Evolutionary conservation across 2,329 filamentous ascomycete genomes (phyloP).

Genomic region (Knoxdaviesia proteae): DNA sequence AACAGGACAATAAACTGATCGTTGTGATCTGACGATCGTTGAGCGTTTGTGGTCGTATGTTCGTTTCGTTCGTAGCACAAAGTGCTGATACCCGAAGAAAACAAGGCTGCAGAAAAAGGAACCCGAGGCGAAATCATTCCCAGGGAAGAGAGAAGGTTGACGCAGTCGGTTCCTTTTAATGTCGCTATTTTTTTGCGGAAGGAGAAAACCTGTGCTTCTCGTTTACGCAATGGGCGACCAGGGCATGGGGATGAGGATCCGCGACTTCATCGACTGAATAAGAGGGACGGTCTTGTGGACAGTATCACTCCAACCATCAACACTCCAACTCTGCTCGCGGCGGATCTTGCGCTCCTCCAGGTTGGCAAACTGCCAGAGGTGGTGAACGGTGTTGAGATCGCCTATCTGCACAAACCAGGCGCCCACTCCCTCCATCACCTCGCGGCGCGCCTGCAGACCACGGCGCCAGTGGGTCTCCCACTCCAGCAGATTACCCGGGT

Average conservation of each 20-base stretch:
- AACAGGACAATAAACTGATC: too few relatives aligned
- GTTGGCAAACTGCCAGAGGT: conserved; percentile 96
- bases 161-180: too few relatives aligned
- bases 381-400: conserved; percentile 91
- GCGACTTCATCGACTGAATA: conserved; percentile 90
- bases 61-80: too few relatives aligned
- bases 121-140: too few relatives aligned
- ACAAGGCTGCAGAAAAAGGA: too few relatives aligned
- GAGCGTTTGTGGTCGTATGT: too few relatives aligned
- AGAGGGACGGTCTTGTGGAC: conserved; percentile 97
- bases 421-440: conserved; percentile 96
- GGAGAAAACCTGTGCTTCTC: too few relatives aligned
- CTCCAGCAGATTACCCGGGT: conserved; percentile 87
- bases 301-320: conserved; percentile 90
- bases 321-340: conserved; percentile 84
- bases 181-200: too few relatives aligned
- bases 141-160: too few relatives aligned
- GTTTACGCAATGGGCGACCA: conserved; percentile 77
- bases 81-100: too few relatives aligned
- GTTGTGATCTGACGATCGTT: too few relatives aligned
- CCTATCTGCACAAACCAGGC: conserved; percentile 99
- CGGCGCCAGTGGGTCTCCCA: conserved; percentile 98
- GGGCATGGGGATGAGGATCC: conserved; percentile 81
- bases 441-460: conserved; percentile 70
- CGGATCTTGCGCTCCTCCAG: conserved; percentile 79